Base-by-base conservation (phyloP, 2,329 filamentous ascomycete species). In the Volutella citrinella region DNA sequence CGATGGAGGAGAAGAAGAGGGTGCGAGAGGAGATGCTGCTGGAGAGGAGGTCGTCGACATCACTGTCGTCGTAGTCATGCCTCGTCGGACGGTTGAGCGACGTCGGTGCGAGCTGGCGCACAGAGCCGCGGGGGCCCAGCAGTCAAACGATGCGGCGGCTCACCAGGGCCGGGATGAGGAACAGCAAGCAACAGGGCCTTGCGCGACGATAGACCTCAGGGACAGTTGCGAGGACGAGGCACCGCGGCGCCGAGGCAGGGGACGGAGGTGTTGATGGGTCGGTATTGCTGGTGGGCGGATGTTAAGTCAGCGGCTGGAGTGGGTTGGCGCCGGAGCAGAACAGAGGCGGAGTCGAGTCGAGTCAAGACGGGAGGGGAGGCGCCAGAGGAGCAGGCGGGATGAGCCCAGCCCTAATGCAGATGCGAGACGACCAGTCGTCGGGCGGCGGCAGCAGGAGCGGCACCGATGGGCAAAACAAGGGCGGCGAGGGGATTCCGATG, bases 1-100 rank as follows among this genome's bases (percentile, higher is more conserved):
- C 44, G 33, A 65, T 50, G 48, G 64, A 50, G 48, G 64, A 53
- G 57, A 62, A 32, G 69, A 66, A 25, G 65, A 54, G 43, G 67
- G 60, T 54, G 66, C 64, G 49, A 72, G 64, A 51, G 75, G 69
- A 50, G 76, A 76, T 21, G 70, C 66, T 47, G 70, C 65, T 49
- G 73, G 66, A 49, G 74, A 73, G 49, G 75, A 72, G 44, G 69
- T 67, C 49, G 74, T 66, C 55, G 75, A 76, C 70, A 80, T 74
- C 56, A 75, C 68, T 52, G 72, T 66, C 50, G 69, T 73, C 47
- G 53, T 59, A 46, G 54, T 59, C 55, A 59, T 60, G 46, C 51
- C 50, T 56, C 44, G 50, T 46, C 31, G 32, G 38, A 33, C 39
- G 34, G 42, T 46, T 36, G 39, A 38, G 46, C 45, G 47, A 51